Conservation (phyloP, 805 yeast genomes). For the Candida vartiovaarae region DNA sequence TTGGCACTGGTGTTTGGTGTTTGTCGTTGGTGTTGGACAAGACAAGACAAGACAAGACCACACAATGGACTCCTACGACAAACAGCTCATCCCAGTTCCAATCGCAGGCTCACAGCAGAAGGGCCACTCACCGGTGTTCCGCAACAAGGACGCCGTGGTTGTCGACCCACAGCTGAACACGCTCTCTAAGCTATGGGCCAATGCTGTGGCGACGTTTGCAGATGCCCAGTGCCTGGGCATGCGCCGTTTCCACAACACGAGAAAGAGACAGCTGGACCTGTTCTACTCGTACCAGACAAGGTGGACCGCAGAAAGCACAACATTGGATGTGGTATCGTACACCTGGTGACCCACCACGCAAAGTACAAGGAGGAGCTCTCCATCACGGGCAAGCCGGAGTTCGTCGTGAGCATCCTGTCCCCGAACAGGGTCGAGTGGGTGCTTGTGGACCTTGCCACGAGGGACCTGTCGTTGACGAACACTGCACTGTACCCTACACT, state of each 20-base stretch:
- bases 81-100: slow-evolving; percentile 1
- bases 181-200: slow-evolving; percentile 29
- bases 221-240: slow-evolving; percentile 33
- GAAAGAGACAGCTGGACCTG: slow-evolving; percentile 15
- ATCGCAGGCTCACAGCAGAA: slow-evolving; percentile 32
- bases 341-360: slow-evolving; percentile 18
- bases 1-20: too few relatives aligned
- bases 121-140: slow-evolving; percentile 40
- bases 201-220: slow-evolving; percentile 25
- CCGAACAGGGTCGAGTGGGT: slow-evolving; percentile 59
- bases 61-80: neutral
- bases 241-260: slow-evolving; percentile 17
- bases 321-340: slow-evolving; percentile 35
- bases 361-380: slow-evolving; percentile 4
- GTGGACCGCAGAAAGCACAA: slow-evolving; percentile 27
- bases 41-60: neutral
- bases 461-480: slow-evolving; percentile 41
- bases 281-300: slow-evolving; percentile 23
- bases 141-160: slow-evolving; percentile 26
- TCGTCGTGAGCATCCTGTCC: slow-evolving; percentile 47
- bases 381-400: slow-evolving; percentile 25
- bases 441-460: slow-evolving; percentile 58
- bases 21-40: too few relatives aligned
- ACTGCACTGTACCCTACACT: slow-evolving; percentile 49
- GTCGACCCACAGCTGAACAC: slow-evolving; percentile 28